A percentile compares a stretch with the other conserved stretches of the same genome.
These are phyloP conservation scores for Ascobolus immersus DNA, from an alignment of 495 filamentous ascomycete genomes.

Conservation along the genomic window DNA sequence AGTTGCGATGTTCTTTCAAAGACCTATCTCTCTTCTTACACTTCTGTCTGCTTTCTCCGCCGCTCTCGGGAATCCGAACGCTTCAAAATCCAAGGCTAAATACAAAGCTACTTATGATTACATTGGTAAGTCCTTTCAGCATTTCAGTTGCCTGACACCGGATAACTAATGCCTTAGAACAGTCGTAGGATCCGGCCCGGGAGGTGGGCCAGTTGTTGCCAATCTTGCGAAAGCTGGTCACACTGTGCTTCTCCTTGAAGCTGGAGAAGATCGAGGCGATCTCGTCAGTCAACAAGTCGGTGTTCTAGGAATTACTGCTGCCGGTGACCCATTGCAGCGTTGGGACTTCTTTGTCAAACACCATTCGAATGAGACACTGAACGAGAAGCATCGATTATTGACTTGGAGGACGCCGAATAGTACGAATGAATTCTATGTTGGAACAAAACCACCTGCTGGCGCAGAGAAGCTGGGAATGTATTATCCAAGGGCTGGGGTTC, in stretches of 20 bases:
- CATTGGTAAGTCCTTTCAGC: no score
- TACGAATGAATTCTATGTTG: background rate
- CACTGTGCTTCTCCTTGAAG: slow-evolving; percentile 35
- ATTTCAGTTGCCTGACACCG: no score
- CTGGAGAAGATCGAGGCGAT: slow-evolving; percentile 33
- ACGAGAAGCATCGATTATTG: background rate
- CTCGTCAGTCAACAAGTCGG: slow-evolving; percentile 9
- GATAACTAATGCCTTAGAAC: no score
- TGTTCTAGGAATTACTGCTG: background rate
- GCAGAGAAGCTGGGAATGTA: slow-evolving; percentile 21
- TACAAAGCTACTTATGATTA: no score
- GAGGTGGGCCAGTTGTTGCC: slow-evolving; percentile 36
- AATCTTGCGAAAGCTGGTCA: slow-evolving; percentile 34
- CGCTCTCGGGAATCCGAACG: no score
- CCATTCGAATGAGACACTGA: background rate
- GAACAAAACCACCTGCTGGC: slow-evolving; percentile 18
- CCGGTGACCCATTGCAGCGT: background rate
- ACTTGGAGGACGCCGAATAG: background rate
- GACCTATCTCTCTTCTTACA: no score
- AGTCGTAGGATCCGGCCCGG: slow-evolving; percentile 39
- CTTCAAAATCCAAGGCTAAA: no score
- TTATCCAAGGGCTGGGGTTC: slow-evolving; percentile 24
- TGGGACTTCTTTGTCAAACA: background rate
- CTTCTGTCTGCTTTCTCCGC: no score
- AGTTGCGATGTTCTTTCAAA: no score